Evolutionary conservation across 2,329 filamentous ascomycete genomes (phyloP).

Genomic region (Xylariaceae sp.): DNA sequence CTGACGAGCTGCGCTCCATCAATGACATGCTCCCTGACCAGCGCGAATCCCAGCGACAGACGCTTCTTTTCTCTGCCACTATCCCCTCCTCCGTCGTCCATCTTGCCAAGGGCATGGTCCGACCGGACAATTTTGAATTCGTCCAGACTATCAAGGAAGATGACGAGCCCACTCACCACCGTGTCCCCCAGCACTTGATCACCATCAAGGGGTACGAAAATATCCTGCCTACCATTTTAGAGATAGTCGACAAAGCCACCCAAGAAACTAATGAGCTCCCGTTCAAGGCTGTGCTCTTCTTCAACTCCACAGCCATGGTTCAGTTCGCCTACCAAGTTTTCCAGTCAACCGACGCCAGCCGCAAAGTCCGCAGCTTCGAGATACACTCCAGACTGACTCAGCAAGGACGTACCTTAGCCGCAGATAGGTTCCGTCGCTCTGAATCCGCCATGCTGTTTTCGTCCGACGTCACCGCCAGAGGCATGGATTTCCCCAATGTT

Average conservation of each 20-base stretch:
- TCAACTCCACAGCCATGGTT: conserved; percentile 73
- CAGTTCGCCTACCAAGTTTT: conserved; percentile 60
- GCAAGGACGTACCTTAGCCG: conserved; percentile 60
- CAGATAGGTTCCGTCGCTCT: conserved; percentile 67
- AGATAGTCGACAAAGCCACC: conserved; percentile 66
- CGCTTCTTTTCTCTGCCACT: conserved; percentile 92
- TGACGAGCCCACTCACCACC: conserved; percentile 79
- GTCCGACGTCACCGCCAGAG: conserved; percentile 75
- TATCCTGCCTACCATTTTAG: conserved; percentile 69
- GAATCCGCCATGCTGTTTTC: conserved; percentile 65
- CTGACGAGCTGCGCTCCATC: conserved; percentile 61
- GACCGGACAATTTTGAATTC: conserved; percentile 76
- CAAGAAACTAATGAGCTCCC: conserved; percentile 48
- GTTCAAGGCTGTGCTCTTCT: conserved; percentile 97
- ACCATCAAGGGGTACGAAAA: conserved; percentile 68
- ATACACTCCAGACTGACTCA: conserved; percentile 83
- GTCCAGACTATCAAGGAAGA: conserved; percentile 82
- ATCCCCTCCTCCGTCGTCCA: conserved; percentile 78
- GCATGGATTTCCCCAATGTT: conserved; percentile 79
- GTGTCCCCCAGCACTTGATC: conserved; percentile 76
- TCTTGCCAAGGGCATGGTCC: conserved; percentile 74
- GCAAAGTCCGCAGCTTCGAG: conserved; percentile 42
- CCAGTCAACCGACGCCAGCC: conserved; percentile 36
- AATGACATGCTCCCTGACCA: conserved; percentile 59
- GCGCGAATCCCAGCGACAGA: conserved; percentile 68